Evolutionary conservation across 257 asterid genomes (phyloP).

Genomic region (Orobanche coerulescens): DNA sequence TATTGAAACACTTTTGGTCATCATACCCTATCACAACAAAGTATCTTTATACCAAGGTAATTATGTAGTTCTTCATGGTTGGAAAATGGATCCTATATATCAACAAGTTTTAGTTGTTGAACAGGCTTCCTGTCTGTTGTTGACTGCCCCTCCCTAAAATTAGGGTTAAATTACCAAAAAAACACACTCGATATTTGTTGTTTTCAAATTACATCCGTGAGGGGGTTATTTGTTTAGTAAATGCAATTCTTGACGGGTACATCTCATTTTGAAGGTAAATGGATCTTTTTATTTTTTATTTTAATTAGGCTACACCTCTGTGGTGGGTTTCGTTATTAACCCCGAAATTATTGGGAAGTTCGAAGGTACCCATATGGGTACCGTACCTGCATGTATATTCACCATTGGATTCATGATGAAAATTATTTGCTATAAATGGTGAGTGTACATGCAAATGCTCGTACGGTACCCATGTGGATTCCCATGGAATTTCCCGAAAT

Average conservation of each 20-base stretch:
- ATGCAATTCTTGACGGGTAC: not conserved
- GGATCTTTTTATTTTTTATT: too few relatives aligned
- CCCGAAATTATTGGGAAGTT: too few relatives aligned
- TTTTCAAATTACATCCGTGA: not conserved
- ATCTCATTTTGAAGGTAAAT: not conserved
- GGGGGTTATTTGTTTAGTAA: not conserved
- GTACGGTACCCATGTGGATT: too few relatives aligned
- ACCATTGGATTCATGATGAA: too few relatives aligned
- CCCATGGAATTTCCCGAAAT: too few relatives aligned
- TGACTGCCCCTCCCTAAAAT: not conserved
- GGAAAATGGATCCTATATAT: not conserved
- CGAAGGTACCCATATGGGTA: too few relatives aligned
- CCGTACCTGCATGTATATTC: too few relatives aligned
- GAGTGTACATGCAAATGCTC: too few relatives aligned
- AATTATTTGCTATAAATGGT: too few relatives aligned
- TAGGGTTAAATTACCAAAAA: not conserved
- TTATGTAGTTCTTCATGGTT: not conserved
- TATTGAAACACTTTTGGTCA: slow-evolving; percentile 93
- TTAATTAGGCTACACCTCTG: too few relatives aligned
- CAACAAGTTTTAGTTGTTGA: slow-evolving; percentile 5
- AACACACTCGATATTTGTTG: not conserved
- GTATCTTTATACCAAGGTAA: slow-evolving; percentile 68
- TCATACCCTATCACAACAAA: slow-evolving; percentile 89
- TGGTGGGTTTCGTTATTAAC: too few relatives aligned
- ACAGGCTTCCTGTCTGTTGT: slow-evolving; percentile 2